These are phyloP conservation scores for Kwoniella bestiolae DNA, from an alignment of 768 basidiomycete genomes.

Conservation along the genomic window DNA sequence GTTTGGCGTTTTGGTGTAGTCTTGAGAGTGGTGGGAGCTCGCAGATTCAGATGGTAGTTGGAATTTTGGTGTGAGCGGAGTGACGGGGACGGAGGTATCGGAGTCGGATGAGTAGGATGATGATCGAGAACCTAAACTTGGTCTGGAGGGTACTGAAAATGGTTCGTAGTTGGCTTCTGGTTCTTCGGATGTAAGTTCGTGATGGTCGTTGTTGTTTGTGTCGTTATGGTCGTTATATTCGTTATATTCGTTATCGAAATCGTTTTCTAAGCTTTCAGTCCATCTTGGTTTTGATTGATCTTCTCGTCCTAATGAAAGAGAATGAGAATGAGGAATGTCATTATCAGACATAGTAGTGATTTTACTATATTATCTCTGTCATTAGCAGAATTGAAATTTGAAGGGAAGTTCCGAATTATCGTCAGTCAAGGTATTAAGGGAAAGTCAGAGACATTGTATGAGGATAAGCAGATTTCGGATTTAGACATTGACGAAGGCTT, in stretches of 20 bases:
- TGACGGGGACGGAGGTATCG: conserved; percentile 4
- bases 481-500: conserved; percentile 13
- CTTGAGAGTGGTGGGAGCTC: neutral
- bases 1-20: neutral
- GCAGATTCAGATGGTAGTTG: neutral
- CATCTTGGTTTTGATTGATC: conserved; percentile 1
- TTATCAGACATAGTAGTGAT: neutral
- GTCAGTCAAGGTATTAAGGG: neutral
- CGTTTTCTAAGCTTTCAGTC: neutral
- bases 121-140: neutral
- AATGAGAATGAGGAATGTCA: neutral
- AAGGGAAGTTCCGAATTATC: neutral
- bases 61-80: conserved; percentile 9
- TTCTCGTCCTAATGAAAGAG: neutral
- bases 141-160: neutral
- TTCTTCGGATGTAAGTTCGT: neutral
- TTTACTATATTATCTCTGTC: neutral
- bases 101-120: conserved; percentile 9
- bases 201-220: conserved; percentile 1
- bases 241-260: neutral
- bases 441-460: neutral
- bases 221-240: conserved; percentile 17
- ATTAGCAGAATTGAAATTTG: neutral
- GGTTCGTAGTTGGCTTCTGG: neutral
- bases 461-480: neutral